A percentile compares a stretch with the other conserved stretches of the same genome.
These are phyloP conservation scores for Ramalina peruviana DNA, from an alignment of 495 filamentous ascomycete genomes.

Conservation along the genomic window DNA sequence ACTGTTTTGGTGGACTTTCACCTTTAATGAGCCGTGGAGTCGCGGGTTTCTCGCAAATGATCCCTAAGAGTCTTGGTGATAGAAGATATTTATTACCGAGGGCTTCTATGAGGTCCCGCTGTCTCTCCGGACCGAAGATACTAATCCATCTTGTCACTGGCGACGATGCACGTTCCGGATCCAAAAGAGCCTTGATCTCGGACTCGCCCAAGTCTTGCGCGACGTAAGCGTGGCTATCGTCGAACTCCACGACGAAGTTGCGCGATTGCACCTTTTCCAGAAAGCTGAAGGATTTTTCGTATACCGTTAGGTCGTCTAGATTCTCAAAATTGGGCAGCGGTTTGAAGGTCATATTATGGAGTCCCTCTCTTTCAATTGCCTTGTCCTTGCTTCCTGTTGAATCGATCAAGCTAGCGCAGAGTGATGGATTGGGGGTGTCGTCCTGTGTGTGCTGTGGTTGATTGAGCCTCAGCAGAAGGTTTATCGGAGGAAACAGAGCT, in stretches of 20 bases:
- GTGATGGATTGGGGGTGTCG: too few relatives aligned
- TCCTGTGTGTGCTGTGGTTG: too few relatives aligned
- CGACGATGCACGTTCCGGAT: conserved; percentile 22
- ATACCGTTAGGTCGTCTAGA: conserved; percentile 39
- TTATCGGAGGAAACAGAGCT: too few relatives aligned
- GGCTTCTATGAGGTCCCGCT: conserved; percentile 37
- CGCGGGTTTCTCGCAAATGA: conserved; percentile 48
- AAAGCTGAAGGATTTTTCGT: conserved; percentile 24
- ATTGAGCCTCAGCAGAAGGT: too few relatives aligned
- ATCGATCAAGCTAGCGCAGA: too few relatives aligned
- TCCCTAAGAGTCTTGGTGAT: conserved; percentile 48
- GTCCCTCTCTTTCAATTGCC: too few relatives aligned
- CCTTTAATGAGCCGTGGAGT: conserved; percentile 3
- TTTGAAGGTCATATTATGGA: background rate
- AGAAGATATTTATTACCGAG: conserved; percentile 49
- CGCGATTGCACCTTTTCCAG: conserved; percentile 27
- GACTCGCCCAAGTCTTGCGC: conserved; percentile 40
- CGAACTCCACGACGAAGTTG: conserved; percentile 65
- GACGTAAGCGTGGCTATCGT: conserved; percentile 45
- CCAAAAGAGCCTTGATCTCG: conserved; percentile 27
- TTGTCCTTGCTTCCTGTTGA: too few relatives aligned
- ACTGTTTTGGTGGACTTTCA: background rate
- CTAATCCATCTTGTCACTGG: conserved; percentile 61
- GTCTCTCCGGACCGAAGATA: conserved; percentile 55
- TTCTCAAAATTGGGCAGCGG: conserved; percentile 23